Evolutionary conservation across 495 filamentous ascomycete species (phyloP), one percentile per base, ranked within the genome.

Genomic region (Entonaema liquescens): DNA sequence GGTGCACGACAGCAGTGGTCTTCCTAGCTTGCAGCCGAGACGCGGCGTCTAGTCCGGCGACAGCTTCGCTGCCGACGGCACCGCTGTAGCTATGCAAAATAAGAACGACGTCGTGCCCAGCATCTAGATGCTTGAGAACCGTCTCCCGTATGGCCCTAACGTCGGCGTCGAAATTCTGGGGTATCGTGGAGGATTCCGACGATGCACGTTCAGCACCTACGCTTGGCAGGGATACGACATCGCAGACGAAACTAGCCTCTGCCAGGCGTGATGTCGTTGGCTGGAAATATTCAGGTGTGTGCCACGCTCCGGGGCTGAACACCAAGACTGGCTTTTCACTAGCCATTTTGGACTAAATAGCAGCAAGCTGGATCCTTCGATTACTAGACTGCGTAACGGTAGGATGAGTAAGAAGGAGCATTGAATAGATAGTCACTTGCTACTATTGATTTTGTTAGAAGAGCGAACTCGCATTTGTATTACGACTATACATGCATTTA

Each of bases 261-360:
- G 6, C 4, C 21, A 26, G 47, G 47, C 9, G 23, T 13, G 47
- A 52, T 28, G 13, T 26, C 11, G 23, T 52, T 2, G 11, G 47
- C 13, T 47, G 5, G n/a, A 47, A 19, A 17, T 47, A 47, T 23
- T 47, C 42, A 17, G 42, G 42, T 17, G 42, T 19, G 70, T 84
- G 82, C 84, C 85, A 86, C 2, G 83, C 80, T 5, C 84, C 85
- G 9, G 80, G 83, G 15, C 86, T 77, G 56, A 84, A 77, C 61
- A 86, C 73, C 49, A 87, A 65, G 54, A 74, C 76, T 2, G 78
- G 76, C 2, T 52, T 77, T 19, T 53, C 50, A 7, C 19, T 53
- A 6, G 62, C 1, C 58, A 67, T 73, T 53, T 19, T 47, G 15
- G 49, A 52, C 15, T 13, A n/a, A 29, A 52, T 52, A 26, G 23